Evolutionary conservation across 331 rosid genomes (phyloP).

Genomic region (Quercus phellos): DNA sequence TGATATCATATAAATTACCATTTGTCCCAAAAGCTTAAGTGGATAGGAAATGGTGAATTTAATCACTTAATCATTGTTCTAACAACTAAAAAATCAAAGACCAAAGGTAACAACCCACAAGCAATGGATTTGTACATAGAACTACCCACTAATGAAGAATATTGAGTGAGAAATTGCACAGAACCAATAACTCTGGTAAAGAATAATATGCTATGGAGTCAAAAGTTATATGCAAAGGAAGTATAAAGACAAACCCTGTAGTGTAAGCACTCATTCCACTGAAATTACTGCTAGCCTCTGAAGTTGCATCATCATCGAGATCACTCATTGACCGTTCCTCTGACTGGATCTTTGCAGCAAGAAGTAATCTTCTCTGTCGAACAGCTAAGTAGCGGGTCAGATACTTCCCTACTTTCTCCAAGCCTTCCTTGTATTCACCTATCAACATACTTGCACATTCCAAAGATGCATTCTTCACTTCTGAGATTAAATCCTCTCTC

Average conservation of each 20-base stretch:
- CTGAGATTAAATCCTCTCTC: slow-evolving; percentile 59
- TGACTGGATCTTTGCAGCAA: slow-evolving; percentile 69
- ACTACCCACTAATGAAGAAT: neutral
- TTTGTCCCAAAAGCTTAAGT: too few relatives aligned
- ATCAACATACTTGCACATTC: slow-evolving; percentile 72
- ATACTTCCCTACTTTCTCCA: slow-evolving; percentile 94
- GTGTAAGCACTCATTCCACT: slow-evolving; percentile 99
- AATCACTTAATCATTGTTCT: too few relatives aligned
- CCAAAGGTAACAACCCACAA: neutral
- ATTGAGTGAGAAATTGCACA: neutral
- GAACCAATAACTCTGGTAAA: neutral
- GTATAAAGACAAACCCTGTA: slow-evolving; percentile 57
- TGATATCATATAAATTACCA: too few relatives aligned
- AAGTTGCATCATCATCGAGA: slow-evolving; percentile 78
- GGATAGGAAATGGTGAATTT: too few relatives aligned
- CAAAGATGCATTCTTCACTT: slow-evolving; percentile 61
- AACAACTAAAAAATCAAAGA: neutral
- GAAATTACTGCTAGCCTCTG: slow-evolving; percentile 92
- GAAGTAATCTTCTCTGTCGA: slow-evolving; percentile 91
- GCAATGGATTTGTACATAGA: too few relatives aligned
- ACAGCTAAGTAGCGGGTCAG: slow-evolving; percentile 91
- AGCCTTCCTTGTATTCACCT: slow-evolving; percentile 77
- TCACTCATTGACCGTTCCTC: slow-evolving; percentile 66
- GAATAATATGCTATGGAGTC: neutral
- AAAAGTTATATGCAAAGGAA: slow-evolving; percentile 9